Evolutionary conservation across 495 filamentous ascomycete species (phyloP), one percentile per base, ranked within the genome.

Genomic region (Choiromyces venosus): DNA sequence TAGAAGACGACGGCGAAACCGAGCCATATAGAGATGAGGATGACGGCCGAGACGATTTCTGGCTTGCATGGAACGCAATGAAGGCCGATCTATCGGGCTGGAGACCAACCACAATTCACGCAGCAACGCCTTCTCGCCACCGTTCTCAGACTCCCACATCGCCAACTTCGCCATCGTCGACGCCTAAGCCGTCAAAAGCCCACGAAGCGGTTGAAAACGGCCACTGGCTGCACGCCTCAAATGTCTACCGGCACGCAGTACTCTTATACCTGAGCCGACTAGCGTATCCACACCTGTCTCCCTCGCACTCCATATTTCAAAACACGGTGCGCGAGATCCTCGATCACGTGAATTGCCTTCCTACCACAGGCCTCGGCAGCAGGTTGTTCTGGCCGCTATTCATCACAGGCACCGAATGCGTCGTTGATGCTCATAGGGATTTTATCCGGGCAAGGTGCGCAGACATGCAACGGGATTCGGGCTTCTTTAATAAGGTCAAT

Each of bases 371-470:
- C 75, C 84, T 82, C 73, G 92, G 95, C 82, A 94, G 96, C 80
- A 97, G 95, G 78, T 84, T 98, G 36, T 88, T 98, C 2, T 98
- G 94, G 94, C 94, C 94, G 12, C 86, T 97, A 14, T 97, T 97
- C 81, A 91, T 97, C 67, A 90, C 89, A 0, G 94, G 94, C 38
- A 93, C 92, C 35, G 94, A 97, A 84, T 96, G 93, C 80, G 91
- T 96, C 69, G 89, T 91, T 70, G 91, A 92, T 75, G 84, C 89
- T 46, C 91, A 97, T 74, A 90, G 94, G 70, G 85, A 87, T 39
- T 87, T 93, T 66, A 90, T 98, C 66, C 88, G 92, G 29, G 84
- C 88, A 77, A 88, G 93, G 68, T 97, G 93, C 84, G 84, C 89
- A 52, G 93, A 94, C 81, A 93, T 97, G 77, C 92, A 93, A 84